A percentile compares a stretch with the other conserved stretches of the same genome.
phyloP scores from a whole-genome alignment of 768 basidiomycete species.

The Xerocomellus dryophilus region DNA sequence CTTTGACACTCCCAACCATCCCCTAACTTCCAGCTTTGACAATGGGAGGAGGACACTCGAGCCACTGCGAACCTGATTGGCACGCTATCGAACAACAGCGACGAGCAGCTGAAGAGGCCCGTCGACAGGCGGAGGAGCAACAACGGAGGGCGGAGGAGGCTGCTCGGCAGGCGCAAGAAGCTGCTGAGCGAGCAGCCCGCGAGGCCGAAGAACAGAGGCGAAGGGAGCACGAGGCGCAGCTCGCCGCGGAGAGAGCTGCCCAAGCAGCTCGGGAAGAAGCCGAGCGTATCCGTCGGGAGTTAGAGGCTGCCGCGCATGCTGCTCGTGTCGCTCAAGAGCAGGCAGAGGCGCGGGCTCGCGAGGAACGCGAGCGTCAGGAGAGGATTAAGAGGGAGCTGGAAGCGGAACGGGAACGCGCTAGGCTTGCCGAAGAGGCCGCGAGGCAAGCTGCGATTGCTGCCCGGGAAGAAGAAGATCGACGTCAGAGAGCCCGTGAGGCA shows the following conservation, averaged over 20 bases:
- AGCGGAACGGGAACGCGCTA: constrained; percentile 18
- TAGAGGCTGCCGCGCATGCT: constrained; percentile 22
- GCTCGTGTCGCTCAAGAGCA: constrained; percentile 21
- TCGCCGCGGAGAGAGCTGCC: constrained; percentile 24
- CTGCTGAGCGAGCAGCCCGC: constrained; percentile 22
- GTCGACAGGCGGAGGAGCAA: constrained; percentile 21
- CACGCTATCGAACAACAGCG: constrained; percentile 20
- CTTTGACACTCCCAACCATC: not conserved
- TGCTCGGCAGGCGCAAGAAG: constrained; percentile 22
- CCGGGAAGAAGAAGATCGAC: constrained; percentile 23
- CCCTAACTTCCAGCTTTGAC: not conserved
- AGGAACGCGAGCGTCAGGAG: constrained; percentile 23
- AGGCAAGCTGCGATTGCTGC: constrained; percentile 23
- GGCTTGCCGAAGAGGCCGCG: constrained; percentile 24
- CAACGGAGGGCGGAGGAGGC: constrained; percentile 17
- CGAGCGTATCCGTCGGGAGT: constrained; percentile 20
- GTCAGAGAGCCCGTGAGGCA: constrained; percentile 21
- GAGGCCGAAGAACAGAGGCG: constrained; percentile 20
- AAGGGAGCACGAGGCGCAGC: constrained; percentile 15
- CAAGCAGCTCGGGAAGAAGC: constrained; percentile 23
- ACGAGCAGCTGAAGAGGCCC: constrained; percentile 19
- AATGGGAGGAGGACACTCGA: constrained; percentile 31
- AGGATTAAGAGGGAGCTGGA: constrained; percentile 17
- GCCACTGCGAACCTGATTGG: constrained; percentile 23
- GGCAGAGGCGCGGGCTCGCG: constrained; percentile 26